phyloP scores from a whole-genome alignment of 2,329 filamentous ascomycete species.

The Colletotrichum sidae region DNA sequence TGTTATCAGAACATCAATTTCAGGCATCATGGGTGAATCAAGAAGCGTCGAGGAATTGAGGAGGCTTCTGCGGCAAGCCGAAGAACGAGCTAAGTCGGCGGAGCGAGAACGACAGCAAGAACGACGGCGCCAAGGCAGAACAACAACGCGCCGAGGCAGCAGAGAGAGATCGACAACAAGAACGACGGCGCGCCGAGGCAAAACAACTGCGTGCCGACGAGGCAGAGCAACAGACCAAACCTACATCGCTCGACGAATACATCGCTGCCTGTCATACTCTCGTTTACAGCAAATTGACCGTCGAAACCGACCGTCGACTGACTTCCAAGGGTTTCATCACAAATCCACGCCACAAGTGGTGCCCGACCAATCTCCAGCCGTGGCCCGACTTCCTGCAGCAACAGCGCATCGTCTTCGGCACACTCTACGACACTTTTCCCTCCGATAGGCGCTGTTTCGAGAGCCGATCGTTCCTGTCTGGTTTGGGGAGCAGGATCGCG shows the following conservation, averaged over 20 bases:
- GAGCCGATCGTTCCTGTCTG: constrained; percentile 39
- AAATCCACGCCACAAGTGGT: not conserved
- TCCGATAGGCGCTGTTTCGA: constrained; percentile 42
- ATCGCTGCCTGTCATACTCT: constrained; percentile 44
- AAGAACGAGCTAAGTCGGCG: constrained; percentile 7
- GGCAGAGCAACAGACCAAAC: constrained; percentile 40
- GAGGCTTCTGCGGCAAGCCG: not conserved
- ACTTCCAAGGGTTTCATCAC: constrained; percentile 37
- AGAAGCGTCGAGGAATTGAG: constrained; percentile 3
- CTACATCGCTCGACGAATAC: constrained; percentile 45
- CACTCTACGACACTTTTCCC: constrained; percentile 40
- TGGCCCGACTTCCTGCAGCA: constrained; percentile 46
- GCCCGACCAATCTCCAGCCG: constrained; percentile 9
- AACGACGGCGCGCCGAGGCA: not conserved
- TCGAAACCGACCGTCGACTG: constrained; percentile 42
- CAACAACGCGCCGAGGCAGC: constrained; percentile 23
- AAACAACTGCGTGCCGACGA: constrained; percentile 33
- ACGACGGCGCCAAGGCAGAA: not conserved
- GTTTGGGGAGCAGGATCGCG: constrained; percentile 35
- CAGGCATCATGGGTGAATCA: not conserved
- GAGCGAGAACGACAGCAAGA: constrained; percentile 11
- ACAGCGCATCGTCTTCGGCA: constrained; percentile 40
- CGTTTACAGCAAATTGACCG: constrained; percentile 41
- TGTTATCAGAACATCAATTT: not conserved
- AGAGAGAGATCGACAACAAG: no score